Percentiles rank a stretch among this genome's conserved stretches.
phyloP scores from a whole-genome alignment of 441 rosid species.

The Raphanus hybrid region DNA sequence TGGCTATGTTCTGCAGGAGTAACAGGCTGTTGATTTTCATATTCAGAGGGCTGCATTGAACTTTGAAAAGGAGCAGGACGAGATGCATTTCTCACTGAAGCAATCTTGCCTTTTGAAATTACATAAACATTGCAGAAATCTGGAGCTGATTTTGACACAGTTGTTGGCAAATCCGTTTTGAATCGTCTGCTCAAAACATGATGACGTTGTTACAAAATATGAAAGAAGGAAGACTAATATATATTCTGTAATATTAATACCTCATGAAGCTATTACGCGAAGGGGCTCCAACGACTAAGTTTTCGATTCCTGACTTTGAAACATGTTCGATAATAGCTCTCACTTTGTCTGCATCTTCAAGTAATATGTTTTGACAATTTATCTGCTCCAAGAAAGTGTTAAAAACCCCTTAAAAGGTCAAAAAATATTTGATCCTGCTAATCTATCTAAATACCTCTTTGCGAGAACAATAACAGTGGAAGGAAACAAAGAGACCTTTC shows the following conservation, averaged over 20 bases:
- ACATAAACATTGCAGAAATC: conserved; percentile 91
- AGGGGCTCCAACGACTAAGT: conserved; percentile 75
- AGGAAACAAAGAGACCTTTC: conserved; percentile 70
- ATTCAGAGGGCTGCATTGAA: conserved; percentile 55
- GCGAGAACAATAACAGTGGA: conserved; percentile 81
- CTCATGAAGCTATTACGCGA: conserved; percentile 69
- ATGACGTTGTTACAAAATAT: conserved; percentile 10
- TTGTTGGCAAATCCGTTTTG: conserved; percentile 70
- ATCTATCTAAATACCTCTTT: conserved; percentile 57
- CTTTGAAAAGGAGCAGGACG: conserved; percentile 66
- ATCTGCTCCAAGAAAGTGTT: conserved; percentile 47
- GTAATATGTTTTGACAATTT: conserved; percentile 56
- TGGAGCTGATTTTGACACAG: conserved; percentile 72
- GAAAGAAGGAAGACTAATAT: conserved; percentile 11
- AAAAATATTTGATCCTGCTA: neutral
- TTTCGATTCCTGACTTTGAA: conserved; percentile 63
- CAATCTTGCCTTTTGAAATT: conserved; percentile 75
- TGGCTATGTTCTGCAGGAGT: conserved; percentile 41
- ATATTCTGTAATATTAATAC: conserved; percentile 33
- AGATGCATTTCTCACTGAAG: conserved; percentile 68
- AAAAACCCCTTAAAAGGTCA: neutral
- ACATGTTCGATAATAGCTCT: conserved; percentile 74
- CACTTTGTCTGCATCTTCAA: conserved; percentile 65
- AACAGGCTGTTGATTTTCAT: conserved; percentile 36
- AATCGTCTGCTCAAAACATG: conserved; percentile 58